Evolutionary conservation across 225 moss, liverwort and hornwort species (phyloP).

Genomic region (Pseudisothecium myosuroides): DNA sequence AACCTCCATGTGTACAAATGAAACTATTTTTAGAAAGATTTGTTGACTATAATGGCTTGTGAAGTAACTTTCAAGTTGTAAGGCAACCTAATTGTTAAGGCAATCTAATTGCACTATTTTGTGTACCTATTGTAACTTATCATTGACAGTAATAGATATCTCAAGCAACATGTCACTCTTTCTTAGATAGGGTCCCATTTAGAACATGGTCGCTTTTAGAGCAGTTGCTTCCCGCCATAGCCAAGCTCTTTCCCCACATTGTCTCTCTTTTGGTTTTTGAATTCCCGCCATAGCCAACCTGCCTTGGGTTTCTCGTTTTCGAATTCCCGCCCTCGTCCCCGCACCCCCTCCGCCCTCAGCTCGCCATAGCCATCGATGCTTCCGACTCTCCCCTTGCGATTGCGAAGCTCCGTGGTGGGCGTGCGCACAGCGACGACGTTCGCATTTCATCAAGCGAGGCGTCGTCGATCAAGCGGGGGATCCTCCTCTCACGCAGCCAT

Average conservation of each 20-base stretch:
- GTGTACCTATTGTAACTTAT: no score
- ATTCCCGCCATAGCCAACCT: background rate
- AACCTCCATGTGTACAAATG: no score
- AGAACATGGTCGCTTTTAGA: no score
- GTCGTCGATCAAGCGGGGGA: background rate
- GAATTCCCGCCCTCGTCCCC: background rate
- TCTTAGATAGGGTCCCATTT: no score
- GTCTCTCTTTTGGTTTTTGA: background rate
- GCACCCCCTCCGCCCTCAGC: background rate
- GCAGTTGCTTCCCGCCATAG: background rate
- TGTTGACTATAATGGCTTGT: no score
- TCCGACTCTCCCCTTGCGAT: background rate
- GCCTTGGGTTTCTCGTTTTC: background rate
- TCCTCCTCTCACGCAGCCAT: background rate
- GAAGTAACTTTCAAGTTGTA: no score
- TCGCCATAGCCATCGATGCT: slow-evolving; percentile 2
- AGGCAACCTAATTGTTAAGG: no score
- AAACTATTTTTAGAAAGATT: no score
- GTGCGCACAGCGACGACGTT: background rate
- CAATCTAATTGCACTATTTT: no score
- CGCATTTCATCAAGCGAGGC: background rate
- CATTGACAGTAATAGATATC: no score
- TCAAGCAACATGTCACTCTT: no score
- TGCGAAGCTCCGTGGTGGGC: slow-evolving; percentile 4
- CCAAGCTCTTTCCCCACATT: background rate